These are phyloP conservation scores for Candolleomyces aberdarensis DNA, from an alignment of 768 basidiomycete genomes.

Conservation along the genomic window DNA sequence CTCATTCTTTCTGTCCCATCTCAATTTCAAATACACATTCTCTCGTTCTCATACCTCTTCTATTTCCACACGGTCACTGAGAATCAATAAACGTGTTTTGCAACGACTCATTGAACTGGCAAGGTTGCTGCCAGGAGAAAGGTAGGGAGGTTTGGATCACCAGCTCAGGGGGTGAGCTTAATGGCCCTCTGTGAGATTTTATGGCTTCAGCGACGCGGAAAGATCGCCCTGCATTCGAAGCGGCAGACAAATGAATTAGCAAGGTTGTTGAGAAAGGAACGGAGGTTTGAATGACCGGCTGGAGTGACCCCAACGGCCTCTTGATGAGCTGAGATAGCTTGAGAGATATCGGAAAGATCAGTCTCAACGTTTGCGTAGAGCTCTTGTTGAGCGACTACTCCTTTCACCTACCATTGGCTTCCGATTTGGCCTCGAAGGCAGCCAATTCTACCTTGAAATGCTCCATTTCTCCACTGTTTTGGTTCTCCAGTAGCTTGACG, in stretches of 20 bases:
- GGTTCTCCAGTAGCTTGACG: no score
- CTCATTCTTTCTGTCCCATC: no score
- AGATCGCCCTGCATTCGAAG: constrained; percentile 20
- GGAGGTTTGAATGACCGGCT: constrained; percentile 9
- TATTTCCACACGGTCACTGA: no score
- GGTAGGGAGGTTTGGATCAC: not conserved
- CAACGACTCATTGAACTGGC: not conserved
- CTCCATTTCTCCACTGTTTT: no score
- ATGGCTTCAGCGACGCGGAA: constrained; percentile 8
- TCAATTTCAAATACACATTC: no score
- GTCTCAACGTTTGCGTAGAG: no score
- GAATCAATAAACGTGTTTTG: no score
- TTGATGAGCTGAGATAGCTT: not conserved
- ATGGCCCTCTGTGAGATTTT: not conserved
- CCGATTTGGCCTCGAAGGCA: no score
- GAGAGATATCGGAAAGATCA: not conserved
- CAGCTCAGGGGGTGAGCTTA: not conserved
- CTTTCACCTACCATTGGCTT: no score
- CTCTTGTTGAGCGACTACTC: no score
- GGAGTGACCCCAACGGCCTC: constrained; percentile 10
- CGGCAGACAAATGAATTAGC: constrained; percentile 1
- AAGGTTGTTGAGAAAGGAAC: constrained; percentile 1
- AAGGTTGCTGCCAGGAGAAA: not conserved
- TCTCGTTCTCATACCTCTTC: no score
- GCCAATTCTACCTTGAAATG: no score